phyloP scores from a whole-genome alignment of 495 filamentous ascomycete genomes.

The Penicillium bovifimosum region DNA sequence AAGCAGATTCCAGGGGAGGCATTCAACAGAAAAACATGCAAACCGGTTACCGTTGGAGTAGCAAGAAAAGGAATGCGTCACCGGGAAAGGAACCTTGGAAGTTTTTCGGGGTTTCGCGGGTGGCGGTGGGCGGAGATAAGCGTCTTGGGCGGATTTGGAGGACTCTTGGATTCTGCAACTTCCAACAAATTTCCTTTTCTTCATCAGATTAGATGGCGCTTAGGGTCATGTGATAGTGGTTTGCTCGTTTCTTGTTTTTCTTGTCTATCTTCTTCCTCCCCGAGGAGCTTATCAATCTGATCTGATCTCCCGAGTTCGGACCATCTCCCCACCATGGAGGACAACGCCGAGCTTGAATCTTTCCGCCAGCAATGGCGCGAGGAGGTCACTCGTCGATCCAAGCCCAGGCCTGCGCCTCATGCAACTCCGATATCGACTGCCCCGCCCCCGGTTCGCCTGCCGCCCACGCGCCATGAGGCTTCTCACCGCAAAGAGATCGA shows the following conservation, averaged over 20 bases:
- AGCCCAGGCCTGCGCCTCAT: slow-evolving; percentile 16
- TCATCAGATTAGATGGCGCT: slow-evolving; percentile 13
- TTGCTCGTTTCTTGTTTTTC: background rate
- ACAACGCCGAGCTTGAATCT: slow-evolving; percentile 68
- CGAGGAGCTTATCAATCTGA: slow-evolving; percentile 29
- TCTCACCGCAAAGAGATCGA: slow-evolving; percentile 36
- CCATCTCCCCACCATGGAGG: slow-evolving; percentile 42
- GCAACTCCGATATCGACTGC: slow-evolving; percentile 21
- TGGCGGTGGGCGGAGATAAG: slow-evolving; percentile 31
- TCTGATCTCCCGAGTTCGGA: slow-evolving; percentile 30
- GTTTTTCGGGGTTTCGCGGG: slow-evolving; percentile 30
- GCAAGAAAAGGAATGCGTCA: slow-evolving; percentile 15
- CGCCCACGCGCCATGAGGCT: slow-evolving; percentile 31
- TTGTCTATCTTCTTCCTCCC: background rate
- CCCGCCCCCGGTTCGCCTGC: slow-evolving; percentile 25
- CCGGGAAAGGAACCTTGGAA: slow-evolving; percentile 22
- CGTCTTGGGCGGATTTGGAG: background rate
- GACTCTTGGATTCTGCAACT: slow-evolving; percentile 1
- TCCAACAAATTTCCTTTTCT: background rate
- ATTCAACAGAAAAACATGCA: slow-evolving; percentile 12
- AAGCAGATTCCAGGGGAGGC: slow-evolving; percentile 12
- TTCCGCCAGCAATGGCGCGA: slow-evolving; percentile 81
- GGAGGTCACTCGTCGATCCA: slow-evolving; percentile 61
- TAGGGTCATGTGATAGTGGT: slow-evolving; percentile 6
- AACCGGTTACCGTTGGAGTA: background rate